Base-by-base conservation (phyloP, 352 stramenopile genomes). In the Globisporangium cederbergense region DNA sequence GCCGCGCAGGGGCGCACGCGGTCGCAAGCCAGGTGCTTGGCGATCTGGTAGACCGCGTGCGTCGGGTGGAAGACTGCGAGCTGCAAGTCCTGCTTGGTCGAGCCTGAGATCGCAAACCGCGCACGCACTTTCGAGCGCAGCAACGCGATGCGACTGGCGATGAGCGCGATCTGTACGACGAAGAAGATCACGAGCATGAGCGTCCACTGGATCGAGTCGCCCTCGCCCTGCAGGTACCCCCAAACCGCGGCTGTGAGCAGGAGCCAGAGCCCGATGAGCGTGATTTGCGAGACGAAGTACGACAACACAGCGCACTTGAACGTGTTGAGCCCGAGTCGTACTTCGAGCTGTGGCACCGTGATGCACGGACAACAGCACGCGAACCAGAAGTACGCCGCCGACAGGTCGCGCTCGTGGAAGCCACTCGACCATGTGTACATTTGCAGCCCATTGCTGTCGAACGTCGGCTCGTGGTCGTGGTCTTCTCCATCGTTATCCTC, bases 361-460 rank as follows among this genome's bases (percentile, higher is more conserved):
- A 64, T 25, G 58, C 58, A 64, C n/a, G 58, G 58, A 49, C 58
- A 64, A 30, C 58, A 64, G 58, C 58, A 57, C 14, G 49, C 45
- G 36, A 57, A 64, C 58, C 45, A 64, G 32, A 64, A 64, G 49
- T 49, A 64, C 42, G 58, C 4, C 14, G 45, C 20, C 49, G 30
- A 57, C 42, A 64, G n/a, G 11, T 64, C 45, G 22, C 46, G 45
- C 13, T 57, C 58, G 45, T 57, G 25, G n/a, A 64, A 32, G 10
- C 5, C 43, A 9, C 58, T 57, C n/a, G 30, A 57, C 58, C 58
- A 64, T 18, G 45, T 10, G 45, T 64, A 42, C 45, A 64, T 64
- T 30, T 30, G 58, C 25, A 64, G 45, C 9, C 58, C 58, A 18
- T 64, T 64, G 40, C 56, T 61, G 56, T 61, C 56, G 25, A 56